Evolutionary conservation across 208 protist genomes (phyloP), one percentile per base, ranked within the genome.

Genomic region (Trypanosoma theileri): DNA sequence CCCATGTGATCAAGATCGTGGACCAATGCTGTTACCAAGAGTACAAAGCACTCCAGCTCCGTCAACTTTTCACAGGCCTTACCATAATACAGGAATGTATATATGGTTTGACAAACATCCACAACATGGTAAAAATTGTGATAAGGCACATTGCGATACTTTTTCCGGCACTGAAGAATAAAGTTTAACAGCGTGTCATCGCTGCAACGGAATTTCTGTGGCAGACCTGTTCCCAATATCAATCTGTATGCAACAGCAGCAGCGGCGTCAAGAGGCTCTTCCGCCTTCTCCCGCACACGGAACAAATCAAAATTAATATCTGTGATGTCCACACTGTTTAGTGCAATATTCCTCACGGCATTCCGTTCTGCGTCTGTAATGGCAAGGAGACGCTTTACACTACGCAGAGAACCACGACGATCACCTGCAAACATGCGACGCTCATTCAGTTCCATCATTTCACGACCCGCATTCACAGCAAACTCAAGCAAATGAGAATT

Each of bases 1-100:
- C 89, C 89, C 89, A 95, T 95, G 71, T 95, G 89, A 69, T 94
- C 88, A 51, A 94, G 74, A 63, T 94, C 89, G 60, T 94, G 89
- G 51, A 89, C 82, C 54, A 92, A 81, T 44, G 89, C 82, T 42
- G 86, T 92, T 35, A 89, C 63, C 0, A 94, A 71, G 59, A 94
- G 79, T 73, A 91, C 85, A 75, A 82, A 92, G 75, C 86, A 89
- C 58, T 94, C 85, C 53, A 94, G 65, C 67, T 86, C 82, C 59
- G 81, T 90, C 61, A 92, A 71, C 46, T 78, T 73, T 59, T 89
- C 81, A 35, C 64, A 69, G 16, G 74, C 70, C n/a, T 68, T 68
- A 58, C 84, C 84, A 3, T 48, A 57, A 62, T 77, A 89, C 59
- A 93, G 59, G 65, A 80, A 93, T 7, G 88, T 93, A 69, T 89